Base-by-base conservation (phyloP, 2,329 filamentous ascomycete species). In the Hysterium pulicare region DNA sequence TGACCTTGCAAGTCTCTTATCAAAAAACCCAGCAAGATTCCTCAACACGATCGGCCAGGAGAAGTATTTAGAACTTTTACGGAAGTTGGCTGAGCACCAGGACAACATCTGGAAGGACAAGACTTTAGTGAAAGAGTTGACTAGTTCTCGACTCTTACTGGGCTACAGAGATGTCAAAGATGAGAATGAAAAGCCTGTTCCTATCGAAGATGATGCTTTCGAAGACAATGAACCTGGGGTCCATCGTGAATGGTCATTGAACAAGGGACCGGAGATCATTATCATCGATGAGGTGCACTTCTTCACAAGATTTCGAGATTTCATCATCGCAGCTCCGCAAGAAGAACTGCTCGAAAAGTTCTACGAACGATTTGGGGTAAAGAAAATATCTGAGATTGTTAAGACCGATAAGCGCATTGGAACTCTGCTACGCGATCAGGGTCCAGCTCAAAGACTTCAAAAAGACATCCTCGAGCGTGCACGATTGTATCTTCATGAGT, bases 401-500 rank as follows among this genome's bases (percentile, higher is more conserved):
- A 82, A 89, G 54, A 84, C 91, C 58, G 83, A 90, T 43, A 76
- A 88, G 16, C 80, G 78, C 21, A 83, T 93, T 54, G 90, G 90
- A 0, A 70, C 76, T 2, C 70, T 80, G 30, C 76, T 78, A 11
- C 71, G 79, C 3, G 85, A 88, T 55, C 86, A 91, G 58, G 78
- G 77, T 20, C 69, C 74, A n/a, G 87, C 86, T 2, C 71, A 77
- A 38, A 81, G 81, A 59, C 68, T 97, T 33, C 82, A 85, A 41
- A 90, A 86, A 54, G 82, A 91, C 48, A 87, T 97, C 15, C 73
- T 94, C 4, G 94, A 98, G 64, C 82, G 93, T 41, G 85, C 86
- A 41, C 87, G 91, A 50, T 77, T 98, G 20, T 98, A 97, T 64
- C 73, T 98, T 21, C 86, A 96, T 58, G 90, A 87, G 57, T 86